Conservation (phyloP, 345 rosid genomes). For the Hypericum perforatum region DNA sequence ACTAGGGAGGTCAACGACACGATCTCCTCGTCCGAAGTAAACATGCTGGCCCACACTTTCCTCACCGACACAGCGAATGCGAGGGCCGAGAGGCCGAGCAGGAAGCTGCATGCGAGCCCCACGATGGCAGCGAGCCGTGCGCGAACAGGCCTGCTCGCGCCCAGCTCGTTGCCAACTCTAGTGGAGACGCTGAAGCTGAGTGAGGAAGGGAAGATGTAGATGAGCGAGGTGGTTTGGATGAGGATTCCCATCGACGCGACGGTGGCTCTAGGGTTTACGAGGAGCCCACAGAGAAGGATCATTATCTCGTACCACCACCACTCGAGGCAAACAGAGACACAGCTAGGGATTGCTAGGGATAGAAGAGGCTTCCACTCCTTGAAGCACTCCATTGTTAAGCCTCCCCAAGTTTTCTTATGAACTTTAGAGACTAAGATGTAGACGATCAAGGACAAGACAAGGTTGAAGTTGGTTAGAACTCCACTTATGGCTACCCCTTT, state of each 20-base stretch:
- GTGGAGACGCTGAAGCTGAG: conserved; percentile 4
- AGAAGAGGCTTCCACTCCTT: not conserved
- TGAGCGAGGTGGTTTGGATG: conserved; percentile 2
- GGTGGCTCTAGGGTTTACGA: not conserved
- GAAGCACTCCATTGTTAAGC: not conserved
- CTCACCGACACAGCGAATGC: not conserved
- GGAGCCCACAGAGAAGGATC: conserved; percentile 5
- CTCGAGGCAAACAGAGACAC: conserved; percentile 6
- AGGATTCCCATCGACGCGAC: conserved; percentile 5
- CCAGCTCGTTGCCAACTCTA: not conserved
- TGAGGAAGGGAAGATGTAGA: conserved; percentile 5
- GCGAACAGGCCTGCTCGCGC: not conserved
- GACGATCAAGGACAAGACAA: not conserved
- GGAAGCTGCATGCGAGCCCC: not conserved
- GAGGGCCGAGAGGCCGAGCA: not conserved
- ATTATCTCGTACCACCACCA: conserved; percentile 7
- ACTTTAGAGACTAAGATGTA: conserved; percentile 2
- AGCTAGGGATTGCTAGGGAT: not conserved
- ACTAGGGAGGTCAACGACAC: not conserved
- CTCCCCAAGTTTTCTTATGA: not conserved
- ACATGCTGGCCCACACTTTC: conserved; percentile 4
- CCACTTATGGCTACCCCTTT: conserved; percentile 4
- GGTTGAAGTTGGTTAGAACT: conserved; percentile 3
- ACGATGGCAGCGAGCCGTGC: not conserved
- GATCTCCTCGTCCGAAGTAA: not conserved